These are phyloP conservation scores for Cladobotryum mycophilum DNA, from an alignment of 2,329 filamentous ascomycete species.

Conservation along the genomic window DNA sequence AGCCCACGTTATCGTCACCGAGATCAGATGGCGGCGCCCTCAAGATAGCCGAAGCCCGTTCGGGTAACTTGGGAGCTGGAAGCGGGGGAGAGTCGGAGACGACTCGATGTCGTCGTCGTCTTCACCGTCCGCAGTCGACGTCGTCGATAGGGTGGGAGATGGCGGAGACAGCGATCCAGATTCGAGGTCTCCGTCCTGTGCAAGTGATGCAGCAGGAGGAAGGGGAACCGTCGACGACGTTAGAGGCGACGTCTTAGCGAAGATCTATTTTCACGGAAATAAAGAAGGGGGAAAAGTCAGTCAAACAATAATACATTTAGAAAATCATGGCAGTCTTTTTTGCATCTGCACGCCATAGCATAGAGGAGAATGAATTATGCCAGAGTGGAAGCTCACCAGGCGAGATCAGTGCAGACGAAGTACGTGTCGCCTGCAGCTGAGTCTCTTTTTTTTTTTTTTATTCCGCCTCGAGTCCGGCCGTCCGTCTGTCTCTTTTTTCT, in stretches of 20 bases:
- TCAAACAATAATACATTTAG: constrained; percentile 1
- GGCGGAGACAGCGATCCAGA: constrained; percentile 33
- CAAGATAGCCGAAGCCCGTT: constrained; percentile 48
- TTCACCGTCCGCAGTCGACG: constrained; percentile 54
- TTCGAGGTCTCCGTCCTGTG: constrained; percentile 48
- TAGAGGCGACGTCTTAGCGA: constrained; percentile 51
- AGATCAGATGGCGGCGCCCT: constrained; percentile 37
- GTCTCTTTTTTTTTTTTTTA: constrained; percentile 32
- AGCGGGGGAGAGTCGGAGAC: constrained; percentile 53
- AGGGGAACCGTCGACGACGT: constrained; percentile 41
- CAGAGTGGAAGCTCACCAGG: constrained; percentile 35
- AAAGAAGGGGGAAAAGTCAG: constrained; percentile 19
- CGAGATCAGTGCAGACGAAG: constrained; percentile 60
- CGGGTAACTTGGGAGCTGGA: constrained; percentile 51
- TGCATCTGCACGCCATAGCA: constrained; percentile 1
- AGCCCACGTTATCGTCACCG: constrained; percentile 13
- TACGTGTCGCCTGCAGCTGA: constrained; percentile 53
- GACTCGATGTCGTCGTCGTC: constrained; percentile 46
- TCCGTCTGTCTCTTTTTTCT: neutral
- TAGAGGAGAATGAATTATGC: neutral
- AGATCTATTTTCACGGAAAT: constrained; percentile 25
- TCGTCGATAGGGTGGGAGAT: constrained; percentile 55
- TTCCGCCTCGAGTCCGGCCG: constrained; percentile 15
- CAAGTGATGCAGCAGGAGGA: constrained; percentile 53
- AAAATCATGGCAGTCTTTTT: neutral